These are phyloP conservation scores for Phytophthora citrophthora DNA, from an alignment of 352 stramenopile species.

Conservation along the genomic window DNA sequence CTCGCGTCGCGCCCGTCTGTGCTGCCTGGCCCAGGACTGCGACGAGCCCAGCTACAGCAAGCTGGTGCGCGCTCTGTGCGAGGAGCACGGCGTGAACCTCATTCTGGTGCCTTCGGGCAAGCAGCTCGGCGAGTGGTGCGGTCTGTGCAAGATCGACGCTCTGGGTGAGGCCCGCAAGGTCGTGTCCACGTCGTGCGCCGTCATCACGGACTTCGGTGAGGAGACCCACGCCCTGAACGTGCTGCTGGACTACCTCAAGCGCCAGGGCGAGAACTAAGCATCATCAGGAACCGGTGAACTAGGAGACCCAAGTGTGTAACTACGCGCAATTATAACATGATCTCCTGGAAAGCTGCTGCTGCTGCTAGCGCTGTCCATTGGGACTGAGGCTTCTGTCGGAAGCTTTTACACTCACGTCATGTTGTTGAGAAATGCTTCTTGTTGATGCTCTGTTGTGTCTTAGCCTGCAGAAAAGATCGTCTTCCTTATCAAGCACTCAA, in stretches of 20 bases:
- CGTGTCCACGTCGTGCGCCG: conserved; percentile 97
- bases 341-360: conserved; percentile 18
- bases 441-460: too few species aligned
- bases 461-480: too few species aligned
- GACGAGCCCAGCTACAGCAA: conserved; percentile 99
- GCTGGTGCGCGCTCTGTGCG: conserved; percentile 97
- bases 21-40: conserved; percentile 99
- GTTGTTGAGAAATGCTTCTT: neutral
- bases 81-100: conserved; percentile 94
- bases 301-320: conserved; percentile 35
- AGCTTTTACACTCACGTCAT: conserved; percentile 41
- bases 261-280: conserved; percentile 89
- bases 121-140: conserved; percentile 99
- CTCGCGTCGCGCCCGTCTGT: conserved; percentile 96
- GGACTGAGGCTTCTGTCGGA: conserved; percentile 45
- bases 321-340: conserved; percentile 37
- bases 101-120: conserved; percentile 95
- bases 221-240: conserved; percentile 98
- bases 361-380: conserved; percentile 27
- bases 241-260: conserved; percentile 99
- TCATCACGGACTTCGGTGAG: conserved; percentile 99
- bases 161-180: conserved; percentile 98
- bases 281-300: conserved; percentile 13
- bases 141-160: conserved; percentile 98
- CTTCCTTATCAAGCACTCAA: conserved; percentile 1